Percentiles rank a stretch among this genome's conserved stretches.
Conservation (phyloP, 768 basidiomycete species). For the Russula griseocarnosa region DNA sequence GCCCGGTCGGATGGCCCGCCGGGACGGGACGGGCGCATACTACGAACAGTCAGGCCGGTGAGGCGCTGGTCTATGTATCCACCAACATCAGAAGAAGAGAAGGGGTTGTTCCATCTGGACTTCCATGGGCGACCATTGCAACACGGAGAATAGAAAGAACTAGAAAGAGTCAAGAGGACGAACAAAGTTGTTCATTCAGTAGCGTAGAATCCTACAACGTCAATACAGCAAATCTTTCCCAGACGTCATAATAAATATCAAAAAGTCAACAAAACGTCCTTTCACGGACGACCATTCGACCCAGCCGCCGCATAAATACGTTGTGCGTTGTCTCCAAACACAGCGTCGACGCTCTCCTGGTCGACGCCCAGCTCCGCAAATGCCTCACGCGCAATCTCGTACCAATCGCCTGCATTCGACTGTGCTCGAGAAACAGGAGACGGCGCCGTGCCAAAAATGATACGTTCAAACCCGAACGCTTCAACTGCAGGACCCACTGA, state of each 20-base stretch:
- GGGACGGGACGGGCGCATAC: too few relatives aligned
- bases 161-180: too few relatives aligned
- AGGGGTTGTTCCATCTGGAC: constrained; percentile 5
- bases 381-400: constrained; percentile 72
- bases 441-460: constrained; percentile 77
- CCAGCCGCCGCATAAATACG: constrained; percentile 37
- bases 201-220: constrained; percentile 2
- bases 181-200: background rate
- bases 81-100: constrained; percentile 1
- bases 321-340: constrained; percentile 57
- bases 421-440: constrained; percentile 46
- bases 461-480: constrained; percentile 79
- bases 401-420: constrained; percentile 67
- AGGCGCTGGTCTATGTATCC: too few relatives aligned
- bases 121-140: too few relatives aligned
- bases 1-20: too few relatives aligned
- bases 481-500: constrained; percentile 78
- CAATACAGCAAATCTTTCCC: too few relatives aligned
- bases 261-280: background rate
- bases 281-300: background rate
- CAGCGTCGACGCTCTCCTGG: constrained; percentile 68
- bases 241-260: too few relatives aligned
- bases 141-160: too few relatives aligned
- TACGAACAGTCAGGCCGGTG: too few relatives aligned
- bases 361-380: constrained; percentile 77